Evolutionary conservation across 1,284 basidiomycete species (phyloP), one percentile per base, ranked within the genome.

Genomic region (Cryptococcus hybrid): DNA sequence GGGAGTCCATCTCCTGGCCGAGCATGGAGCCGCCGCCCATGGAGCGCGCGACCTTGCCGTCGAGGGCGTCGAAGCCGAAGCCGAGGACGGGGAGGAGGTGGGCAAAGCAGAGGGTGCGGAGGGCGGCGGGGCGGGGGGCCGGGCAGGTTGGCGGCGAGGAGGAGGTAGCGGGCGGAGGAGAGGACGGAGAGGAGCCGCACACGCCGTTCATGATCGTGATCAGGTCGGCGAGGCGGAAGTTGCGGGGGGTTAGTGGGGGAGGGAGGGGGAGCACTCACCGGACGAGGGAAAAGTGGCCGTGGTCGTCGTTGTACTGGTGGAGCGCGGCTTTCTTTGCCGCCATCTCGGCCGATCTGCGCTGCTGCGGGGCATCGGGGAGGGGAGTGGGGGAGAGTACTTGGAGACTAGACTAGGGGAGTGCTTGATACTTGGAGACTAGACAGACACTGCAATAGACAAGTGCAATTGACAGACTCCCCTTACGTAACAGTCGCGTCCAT

Each of bases 171-270:
- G 7, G 91, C 94, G 40, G 89, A 93, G 76, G 95, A 95, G 64
- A 99, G 84, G 67, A 78, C 77, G 44, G 94, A 97, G 68, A 97
- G 88, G 91, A 91, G 58, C 96, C 96, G 79, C 96, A 99, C 75
- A 99, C 90, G 45, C 96, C 96, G 75, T 99, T 99, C 88, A 96
- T 95, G 65, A 99, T 92, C n/a, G 95, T 99, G 70, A 99, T 92
- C 47, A 96, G 84, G 80, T 99, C 95, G 67, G 95, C 95, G 39
- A 99, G 85, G 58, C 94, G 92, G 76, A 99, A 99, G 79, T 98
- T 99, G 69, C 39, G 52, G 8, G 76, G 30, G 30, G 18, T 18
- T 18, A 18, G 18, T 18, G 18, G 18, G 18, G 18, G 18, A 2
- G 18, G 18, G 18, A 0, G 8, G 18, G 18, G 18, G 18, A 18